Base-by-base conservation (phyloP, 371 early-diverging fungal genomes). In the Apophysomyces sp. region DNA sequence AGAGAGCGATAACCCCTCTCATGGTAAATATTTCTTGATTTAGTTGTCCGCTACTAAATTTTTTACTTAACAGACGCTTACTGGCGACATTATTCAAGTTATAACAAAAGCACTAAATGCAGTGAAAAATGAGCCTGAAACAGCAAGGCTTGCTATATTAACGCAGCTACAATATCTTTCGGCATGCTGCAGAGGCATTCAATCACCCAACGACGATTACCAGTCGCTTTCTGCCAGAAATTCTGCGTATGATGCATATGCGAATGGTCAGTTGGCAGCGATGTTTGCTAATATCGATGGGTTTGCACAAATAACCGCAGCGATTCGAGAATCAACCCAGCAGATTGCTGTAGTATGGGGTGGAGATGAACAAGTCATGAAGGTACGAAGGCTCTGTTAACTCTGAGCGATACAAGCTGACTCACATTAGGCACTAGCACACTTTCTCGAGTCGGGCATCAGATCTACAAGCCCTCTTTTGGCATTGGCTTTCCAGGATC, bases 171-270 rank as follows among this genome's bases (percentile, higher is more conserved):
- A 75, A 51, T 77, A 83, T 55, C 61, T 85, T 11, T 73, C 82
- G 2, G 81, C 81, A 2, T 85, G 83, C 49, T 78, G 82, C 51
- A 71, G 80, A 41, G 85, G 85, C 3, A 78, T 85, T 28, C 83
- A 82, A 57, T 77, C 85, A 4, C 78, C 80, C 3, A 74, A 73
- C 44, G 83, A 80, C 39, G 79, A 81, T 40, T 81, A 77, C 28
- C 75, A 74, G 61, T 76, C 76, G 0, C 28, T 74, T 6, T 40
- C 44, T 4, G 73, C 67, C 3, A 61, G 78, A 28, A 67, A 72
- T 40, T 44, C 62, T 2, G 34, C 65, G 0, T 81, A 78, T 27
- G 81, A 81, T 28, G 61, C 63, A 13, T 81, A 73, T 66, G 81
- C 78, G 5, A 71, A 67, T 51, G 78, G 81, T 8, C 61, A 76